A percentile compares a stretch with the other conserved stretches of the same genome.
Conservation (phyloP, 805 yeast species). For the Wickerhamiella qilinensis region DNA sequence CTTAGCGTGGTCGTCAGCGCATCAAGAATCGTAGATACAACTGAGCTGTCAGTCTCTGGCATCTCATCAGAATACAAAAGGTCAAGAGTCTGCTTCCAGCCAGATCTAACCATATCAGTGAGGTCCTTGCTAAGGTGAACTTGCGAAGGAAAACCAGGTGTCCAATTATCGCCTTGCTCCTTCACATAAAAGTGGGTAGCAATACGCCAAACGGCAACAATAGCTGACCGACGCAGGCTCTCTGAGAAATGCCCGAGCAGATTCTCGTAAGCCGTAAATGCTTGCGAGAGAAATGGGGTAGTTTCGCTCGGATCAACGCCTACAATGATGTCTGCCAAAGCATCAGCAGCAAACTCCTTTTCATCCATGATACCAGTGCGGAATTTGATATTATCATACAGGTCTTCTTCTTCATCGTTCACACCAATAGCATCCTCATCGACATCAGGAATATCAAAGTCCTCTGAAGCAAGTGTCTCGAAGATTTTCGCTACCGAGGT, state of each 20-base stretch:
- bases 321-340: conserved; percentile 63
- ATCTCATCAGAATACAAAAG: conserved; percentile 33
- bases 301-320: conserved; percentile 49
- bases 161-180: conserved; percentile 16
- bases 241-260: conserved; percentile 70
- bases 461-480: conserved; percentile 73
- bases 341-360: conserved; percentile 82
- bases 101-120: conserved; percentile 44
- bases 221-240: conserved; percentile 79
- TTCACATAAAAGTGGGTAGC: conserved; percentile 41
- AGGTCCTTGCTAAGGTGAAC: conserved; percentile 22
- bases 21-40: conserved; percentile 68
- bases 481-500: conserved; percentile 71
- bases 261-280: conserved; percentile 38
- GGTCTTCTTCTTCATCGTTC: conserved; percentile 32
- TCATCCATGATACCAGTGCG: conserved; percentile 92
- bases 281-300: conserved; percentile 9
- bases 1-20: conserved; percentile 50
- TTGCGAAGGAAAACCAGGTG: conserved; percentile 19
- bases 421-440: conserved; percentile 26
- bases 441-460: conserved; percentile 31
- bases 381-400: conserved; percentile 61
- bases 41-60: conserved; percentile 60
- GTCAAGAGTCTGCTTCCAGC: conserved; percentile 48
- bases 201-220: conserved; percentile 70